phyloP scores from a whole-genome alignment of 139 green algal species.

The Tetradesmus obliquus region DNA sequence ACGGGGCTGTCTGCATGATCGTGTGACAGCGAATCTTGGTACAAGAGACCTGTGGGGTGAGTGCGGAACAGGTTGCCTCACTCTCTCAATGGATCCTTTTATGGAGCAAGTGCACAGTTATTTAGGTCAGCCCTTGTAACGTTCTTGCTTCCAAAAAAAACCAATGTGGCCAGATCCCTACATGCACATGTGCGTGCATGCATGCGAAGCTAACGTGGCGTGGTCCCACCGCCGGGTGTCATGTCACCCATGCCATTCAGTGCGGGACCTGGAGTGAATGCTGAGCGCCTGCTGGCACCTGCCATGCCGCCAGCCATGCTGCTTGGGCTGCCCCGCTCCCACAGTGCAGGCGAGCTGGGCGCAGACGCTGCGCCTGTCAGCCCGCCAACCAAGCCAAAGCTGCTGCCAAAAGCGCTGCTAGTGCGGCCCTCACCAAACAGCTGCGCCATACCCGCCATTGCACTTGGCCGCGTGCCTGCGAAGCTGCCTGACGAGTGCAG shows the following conservation, averaged over 20 bases:
- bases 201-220: neutral
- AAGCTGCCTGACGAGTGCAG: neutral
- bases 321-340: neutral
- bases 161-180: too few relatives aligned
- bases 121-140: too few relatives aligned
- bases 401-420: conserved; percentile 39
- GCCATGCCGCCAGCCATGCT: neutral
- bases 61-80: too few relatives aligned
- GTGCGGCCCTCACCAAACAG: neutral
- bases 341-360: conserved; percentile 31
- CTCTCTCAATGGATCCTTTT: too few relatives aligned
- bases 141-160: too few relatives aligned
- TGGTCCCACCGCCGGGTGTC: conserved; percentile 23
- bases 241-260: conserved; percentile 42
- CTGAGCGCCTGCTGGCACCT: neutral
- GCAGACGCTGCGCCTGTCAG: conserved; percentile 15
- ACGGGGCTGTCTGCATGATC: too few relatives aligned
- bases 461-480: neutral
- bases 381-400: neutral
- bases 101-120: too few relatives aligned
- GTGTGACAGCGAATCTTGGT: too few relatives aligned
- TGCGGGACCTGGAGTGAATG: conserved; percentile 42
- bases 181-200: neutral
- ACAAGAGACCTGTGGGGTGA: too few relatives aligned
- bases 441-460: neutral